Base-by-base conservation (phyloP, 176 grass and related monocot species). In the Oropetium thomaeum region DNA sequence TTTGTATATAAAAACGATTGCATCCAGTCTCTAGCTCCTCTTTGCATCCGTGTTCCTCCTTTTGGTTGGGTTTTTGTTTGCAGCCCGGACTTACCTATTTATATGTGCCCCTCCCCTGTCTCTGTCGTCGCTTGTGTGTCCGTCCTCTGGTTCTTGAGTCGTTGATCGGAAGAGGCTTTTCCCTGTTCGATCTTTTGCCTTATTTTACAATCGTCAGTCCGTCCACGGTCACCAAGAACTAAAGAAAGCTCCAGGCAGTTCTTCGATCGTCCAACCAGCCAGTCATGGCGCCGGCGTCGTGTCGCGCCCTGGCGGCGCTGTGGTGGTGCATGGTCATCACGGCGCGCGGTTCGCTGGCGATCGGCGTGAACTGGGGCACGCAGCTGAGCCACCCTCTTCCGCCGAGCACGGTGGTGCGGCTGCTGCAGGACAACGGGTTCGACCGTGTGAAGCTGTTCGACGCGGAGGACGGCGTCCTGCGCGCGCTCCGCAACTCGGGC, bases 321-420 rank as follows among this genome's bases (percentile, higher is more conserved):
- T 34, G 14, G 61, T 25, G 76, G 52, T 94, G 88, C 62, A 3
- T 37, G 35, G 35, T 7, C 5, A 3, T 37, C 19, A 7, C 71
- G 79, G 45, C 66, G 40, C 63, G 64, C 17, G 63, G 48, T 63
- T 59, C 88, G 73, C 19, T 16, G 0, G 70, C 78, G 34, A 55
- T 96, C 59, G 92, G 92, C 10, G 89, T 77, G 67, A 96, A 96
- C 84, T 96, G 86, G 92, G 92, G 92, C 59, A 96, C 83, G 64
- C 89, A 89, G 82, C 65, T 88, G 77, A 96, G 89, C 89, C 84
- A 96, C 53, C 87, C 74, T 66, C 76, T 96, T 39, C 65, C 86
- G 38, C 43, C 81, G 20, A 73, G 72, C 81, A 92, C 76, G 41
- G 84, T 92, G 81, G 89, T 92, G 44, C 86, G 65, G 70, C 64